These are phyloP conservation scores for Chlamydomonas asymmetrica DNA, from an alignment of 139 green algal genomes.

Conservation along the genomic window DNA sequence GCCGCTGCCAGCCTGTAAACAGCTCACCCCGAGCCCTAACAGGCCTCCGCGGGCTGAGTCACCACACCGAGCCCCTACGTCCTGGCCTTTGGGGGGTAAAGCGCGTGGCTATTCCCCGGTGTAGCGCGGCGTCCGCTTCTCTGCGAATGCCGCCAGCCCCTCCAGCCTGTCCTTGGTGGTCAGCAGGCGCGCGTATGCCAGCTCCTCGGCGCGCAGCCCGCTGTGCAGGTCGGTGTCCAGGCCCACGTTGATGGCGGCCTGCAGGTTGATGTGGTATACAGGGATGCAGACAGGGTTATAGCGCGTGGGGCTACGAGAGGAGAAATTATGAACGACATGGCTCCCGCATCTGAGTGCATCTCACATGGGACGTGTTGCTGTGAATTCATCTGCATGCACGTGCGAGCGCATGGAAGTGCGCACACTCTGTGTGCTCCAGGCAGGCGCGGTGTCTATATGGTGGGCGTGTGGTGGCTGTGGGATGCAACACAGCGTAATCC, in stretches of 20 bases:
- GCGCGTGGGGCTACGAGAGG: too few relatives aligned
- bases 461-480: not conserved
- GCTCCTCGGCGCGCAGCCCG: constrained; percentile 70
- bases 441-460: not conserved
- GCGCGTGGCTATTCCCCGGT: constrained; percentile 80
- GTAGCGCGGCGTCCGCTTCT: constrained; percentile 82
- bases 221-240: constrained; percentile 51
- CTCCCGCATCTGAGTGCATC: too few relatives aligned
- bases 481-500: not conserved
- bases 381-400: too few relatives aligned
- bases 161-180: constrained; percentile 76
- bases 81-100: too few relatives aligned
- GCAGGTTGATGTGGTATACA: not conserved
- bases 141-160: constrained; percentile 79
- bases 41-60: too few relatives aligned
- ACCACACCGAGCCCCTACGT: too few relatives aligned
- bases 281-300: too few relatives aligned
- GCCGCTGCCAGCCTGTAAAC: too few relatives aligned
- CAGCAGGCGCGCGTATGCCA: constrained; percentile 69
- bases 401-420: constrained; percentile 60
- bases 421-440: constrained; percentile 52
- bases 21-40: too few relatives aligned
- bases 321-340: too few relatives aligned
- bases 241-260: constrained; percentile 6
- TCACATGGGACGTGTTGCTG: too few relatives aligned